Evolutionary conservation across 1,139 yeast genomes (phyloP), one percentile per base, ranked within the genome.

Genomic region (Geotrichum carabidarum): DNA sequence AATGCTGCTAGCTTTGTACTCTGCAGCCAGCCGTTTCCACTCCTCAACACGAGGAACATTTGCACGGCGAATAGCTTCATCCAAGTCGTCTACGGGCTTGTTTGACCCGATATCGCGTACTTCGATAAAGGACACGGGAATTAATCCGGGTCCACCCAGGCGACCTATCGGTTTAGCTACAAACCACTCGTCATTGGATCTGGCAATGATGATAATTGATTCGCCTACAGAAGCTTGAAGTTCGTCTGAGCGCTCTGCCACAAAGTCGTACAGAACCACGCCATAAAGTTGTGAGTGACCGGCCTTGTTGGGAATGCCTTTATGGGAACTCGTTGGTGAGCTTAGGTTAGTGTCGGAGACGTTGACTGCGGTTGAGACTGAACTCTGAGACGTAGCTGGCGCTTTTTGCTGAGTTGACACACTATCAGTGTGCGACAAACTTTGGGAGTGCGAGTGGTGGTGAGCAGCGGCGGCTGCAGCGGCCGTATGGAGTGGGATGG

Each of bases 141-240:
- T 95, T 56, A 93, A 76, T 0, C 99, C 99, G 0, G 98, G 98
- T 0, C 98, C 99, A n/a, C 99, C 99, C 50, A 93, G 76, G 53
- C 97, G 77, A 59, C 94, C 95, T 51, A 93, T 87, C 8, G 97
- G 97, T 68, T 93, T 93, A n/a, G 98, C 98, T 56, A 93, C 94
- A 65, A 90, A 91, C 99, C 99, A 93, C 71, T 93, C 99, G 62
- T 78, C 88, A 58, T 89, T 93, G 65, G 93, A 95, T 71, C 91
- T 97, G 1, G 99, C 99, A 71, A 96, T 93, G 15, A 93, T 82
- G 43, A 90, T 87, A 62, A 93, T 79, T 63, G 88, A 86, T 66
- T 93, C 99, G 40, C 97, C 98, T 0, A 88, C 89, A 35, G 70
- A 65, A 2, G 93, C 88, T 59, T 85, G 85, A 61, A 93, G 77